A percentile compares a stretch with the other conserved stretches of the same genome.
These are phyloP conservation scores for Cytospora leucostoma DNA, from an alignment of 2,329 filamentous ascomycete species.

Conservation along the genomic window DNA sequence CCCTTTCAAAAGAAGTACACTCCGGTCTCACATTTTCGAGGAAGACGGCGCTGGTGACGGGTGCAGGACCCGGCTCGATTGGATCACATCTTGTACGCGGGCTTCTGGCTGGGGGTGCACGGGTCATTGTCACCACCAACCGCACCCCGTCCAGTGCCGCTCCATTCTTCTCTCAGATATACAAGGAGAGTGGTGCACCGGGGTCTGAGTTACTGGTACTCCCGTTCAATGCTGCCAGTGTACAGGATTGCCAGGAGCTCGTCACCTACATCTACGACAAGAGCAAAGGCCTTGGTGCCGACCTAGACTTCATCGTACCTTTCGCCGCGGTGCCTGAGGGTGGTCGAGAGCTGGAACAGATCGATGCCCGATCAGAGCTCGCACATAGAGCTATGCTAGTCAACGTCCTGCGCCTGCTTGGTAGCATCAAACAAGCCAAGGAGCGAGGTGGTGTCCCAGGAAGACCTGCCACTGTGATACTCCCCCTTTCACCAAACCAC, in stretches of 20 bases:
- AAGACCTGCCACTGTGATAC: conserved; percentile 41
- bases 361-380: conserved; percentile 40
- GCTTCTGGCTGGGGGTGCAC: conserved; percentile 16
- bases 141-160: background rate
- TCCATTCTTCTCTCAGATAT: conserved; percentile 38
- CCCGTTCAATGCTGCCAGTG: conserved; percentile 45
- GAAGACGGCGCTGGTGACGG: conserved; percentile 9
- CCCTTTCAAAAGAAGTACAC: too few relatives aligned
- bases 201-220: conserved; percentile 40
- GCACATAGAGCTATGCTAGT: conserved; percentile 44
- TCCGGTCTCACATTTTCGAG: too few relatives aligned
- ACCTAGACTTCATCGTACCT: conserved; percentile 44
- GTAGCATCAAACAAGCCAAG: conserved; percentile 37
- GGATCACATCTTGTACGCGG: conserved; percentile 11
- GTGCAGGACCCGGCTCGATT: conserved; percentile 18
- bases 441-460: conserved; percentile 34
- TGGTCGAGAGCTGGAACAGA: conserved; percentile 38
- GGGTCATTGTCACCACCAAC: conserved; percentile 18
- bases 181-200: conserved; percentile 33
- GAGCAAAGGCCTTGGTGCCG: conserved; percentile 31
- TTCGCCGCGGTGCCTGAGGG: conserved; percentile 45
- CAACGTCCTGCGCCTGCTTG: conserved; percentile 42
- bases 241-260: conserved; percentile 40
- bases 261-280: conserved; percentile 42
- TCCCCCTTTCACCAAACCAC: conserved; percentile 48